These are phyloP conservation scores for Talaromyces albobiverticillius DNA, from an alignment of 2,329 filamentous ascomycete species.

Conservation along the genomic window DNA sequence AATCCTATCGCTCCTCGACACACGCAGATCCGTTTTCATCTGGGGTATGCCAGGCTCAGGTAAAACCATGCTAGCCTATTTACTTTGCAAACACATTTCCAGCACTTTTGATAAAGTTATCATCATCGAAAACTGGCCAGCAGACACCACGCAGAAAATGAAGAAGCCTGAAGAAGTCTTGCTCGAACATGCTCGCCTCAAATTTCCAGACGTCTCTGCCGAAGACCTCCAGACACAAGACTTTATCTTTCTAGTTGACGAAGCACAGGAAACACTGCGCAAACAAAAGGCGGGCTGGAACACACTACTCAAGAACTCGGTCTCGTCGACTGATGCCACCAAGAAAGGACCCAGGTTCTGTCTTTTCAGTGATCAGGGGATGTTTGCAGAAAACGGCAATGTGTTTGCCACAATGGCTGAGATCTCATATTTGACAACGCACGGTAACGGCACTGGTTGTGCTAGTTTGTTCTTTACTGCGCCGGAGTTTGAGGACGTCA, in stretches of 20 bases:
- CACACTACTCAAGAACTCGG: not conserved
- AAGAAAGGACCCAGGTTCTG: not conserved
- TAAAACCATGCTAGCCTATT: not conserved
- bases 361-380: not conserved
- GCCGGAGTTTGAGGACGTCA: not conserved
- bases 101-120: not conserved
- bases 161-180: not conserved
- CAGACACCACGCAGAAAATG: too few species aligned
- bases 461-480: conserved; percentile 1
- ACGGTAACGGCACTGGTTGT: not conserved
- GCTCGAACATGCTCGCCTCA: not conserved
- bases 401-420: conserved; percentile 4
- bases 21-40: conserved; percentile 1
- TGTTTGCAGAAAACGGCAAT: not conserved
- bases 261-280: not conserved
- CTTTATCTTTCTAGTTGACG: conserved; percentile 6
- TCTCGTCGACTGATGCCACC: too few species aligned
- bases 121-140: not conserved
- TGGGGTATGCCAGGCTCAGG: conserved; percentile 6
- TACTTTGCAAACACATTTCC: not conserved
- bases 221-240: not conserved
- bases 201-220: not conserved
- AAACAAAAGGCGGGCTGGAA: not conserved
- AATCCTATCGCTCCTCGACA: not conserved
- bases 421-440: conserved; percentile 5